Evolutionary conservation across 495 filamentous ascomycete species (phyloP).

Genomic region (Massariosphaeria phaeospora): DNA sequence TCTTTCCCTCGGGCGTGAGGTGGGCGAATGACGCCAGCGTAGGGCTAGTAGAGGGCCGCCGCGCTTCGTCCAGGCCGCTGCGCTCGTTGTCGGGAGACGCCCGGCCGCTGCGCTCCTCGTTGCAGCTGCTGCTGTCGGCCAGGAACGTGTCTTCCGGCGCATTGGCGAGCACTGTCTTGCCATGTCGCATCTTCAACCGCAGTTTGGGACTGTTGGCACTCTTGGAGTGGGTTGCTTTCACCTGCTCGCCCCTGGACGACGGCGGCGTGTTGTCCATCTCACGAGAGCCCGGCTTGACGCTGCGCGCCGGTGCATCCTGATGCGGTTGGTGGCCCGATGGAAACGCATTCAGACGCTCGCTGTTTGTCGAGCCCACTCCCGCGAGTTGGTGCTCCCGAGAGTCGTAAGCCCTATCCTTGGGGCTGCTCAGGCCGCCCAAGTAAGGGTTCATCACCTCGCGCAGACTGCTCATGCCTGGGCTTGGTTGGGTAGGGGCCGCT

Average conservation of each 20-base stretch:
- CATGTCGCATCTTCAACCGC: conserved; percentile 31
- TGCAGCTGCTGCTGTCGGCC: conserved; percentile 49
- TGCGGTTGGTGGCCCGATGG: conserved; percentile 63
- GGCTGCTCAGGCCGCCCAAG: conserved; percentile 43
- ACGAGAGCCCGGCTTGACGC: conserved; percentile 39
- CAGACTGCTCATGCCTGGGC: conserved; percentile 77
- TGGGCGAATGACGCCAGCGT: conserved; percentile 1
- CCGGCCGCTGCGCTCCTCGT: conserved; percentile 38
- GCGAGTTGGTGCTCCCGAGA: conserved; percentile 24
- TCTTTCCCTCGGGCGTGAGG: conserved; percentile 1
- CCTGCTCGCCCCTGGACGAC: conserved; percentile 24
- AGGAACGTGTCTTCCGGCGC: conserved; percentile 48
- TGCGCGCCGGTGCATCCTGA: conserved; percentile 54
- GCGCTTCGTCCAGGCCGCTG: conserved; percentile 19
- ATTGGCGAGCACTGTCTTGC: conserved; percentile 19
- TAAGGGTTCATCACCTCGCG: conserved; percentile 89
- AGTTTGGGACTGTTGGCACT: conserved; percentile 28
- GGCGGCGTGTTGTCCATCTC: conserved; percentile 22
- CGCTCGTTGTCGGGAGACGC: conserved; percentile 28
- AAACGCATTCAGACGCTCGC: conserved; percentile 44
- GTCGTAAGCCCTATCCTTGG: conserved; percentile 28
- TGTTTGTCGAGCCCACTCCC: conserved; percentile 33
- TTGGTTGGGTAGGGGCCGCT: conserved; percentile 46
- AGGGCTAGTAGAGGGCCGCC: conserved; percentile 23
- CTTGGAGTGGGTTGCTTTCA: conserved; percentile 12